phyloP scores from a whole-genome alignment of 2,329 filamentous ascomycete species.

The Aspergillus pseudonomiae region DNA sequence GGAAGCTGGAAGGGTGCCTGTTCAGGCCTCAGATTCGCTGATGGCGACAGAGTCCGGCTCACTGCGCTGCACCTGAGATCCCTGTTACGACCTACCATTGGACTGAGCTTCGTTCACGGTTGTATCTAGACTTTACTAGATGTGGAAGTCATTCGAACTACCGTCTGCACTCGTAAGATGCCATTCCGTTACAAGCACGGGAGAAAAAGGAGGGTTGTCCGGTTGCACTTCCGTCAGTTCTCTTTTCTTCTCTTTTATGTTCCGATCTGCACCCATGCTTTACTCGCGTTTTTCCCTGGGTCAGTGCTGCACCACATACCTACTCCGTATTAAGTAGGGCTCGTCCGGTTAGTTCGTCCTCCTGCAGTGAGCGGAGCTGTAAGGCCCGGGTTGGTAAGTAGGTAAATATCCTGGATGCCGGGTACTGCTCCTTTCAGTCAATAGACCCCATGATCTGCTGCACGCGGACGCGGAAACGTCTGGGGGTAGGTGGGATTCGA shows the following conservation, averaged over 20 bases:
- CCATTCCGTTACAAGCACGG: conserved; percentile 14
- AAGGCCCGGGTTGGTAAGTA: not conserved
- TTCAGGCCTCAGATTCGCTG: conserved; percentile 37
- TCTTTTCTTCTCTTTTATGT: not conserved
- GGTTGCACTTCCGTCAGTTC: not conserved
- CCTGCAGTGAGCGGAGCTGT: conserved; percentile 7
- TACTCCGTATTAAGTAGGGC: conserved; percentile 7
- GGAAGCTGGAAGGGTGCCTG: conserved; percentile 19
- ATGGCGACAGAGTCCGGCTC: conserved; percentile 30
- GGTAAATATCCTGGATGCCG: conserved; percentile 1
- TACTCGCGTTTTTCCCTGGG: conserved; percentile 17
- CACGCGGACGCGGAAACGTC: conserved; percentile 11
- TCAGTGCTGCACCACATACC: conserved; percentile 9
- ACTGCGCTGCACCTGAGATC: conserved; percentile 35
- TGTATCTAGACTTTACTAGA: conserved; percentile 37
- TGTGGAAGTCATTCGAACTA: conserved; percentile 22
- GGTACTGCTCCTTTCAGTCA: conserved; percentile 12
- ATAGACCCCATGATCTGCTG: conserved; percentile 14
- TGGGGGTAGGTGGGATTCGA: conserved; percentile 11
- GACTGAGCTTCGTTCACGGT: conserved; percentile 37
- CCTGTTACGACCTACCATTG: conserved; percentile 44
- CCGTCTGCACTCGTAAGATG: conserved; percentile 25
- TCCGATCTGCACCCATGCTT: conserved; percentile 11
- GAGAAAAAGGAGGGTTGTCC: conserved; percentile 4
- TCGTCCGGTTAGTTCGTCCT: conserved; percentile 6